These are phyloP conservation scores for Poronia punctata DNA, from an alignment of 495 filamentous ascomycete species.

Conservation along the genomic window DNA sequence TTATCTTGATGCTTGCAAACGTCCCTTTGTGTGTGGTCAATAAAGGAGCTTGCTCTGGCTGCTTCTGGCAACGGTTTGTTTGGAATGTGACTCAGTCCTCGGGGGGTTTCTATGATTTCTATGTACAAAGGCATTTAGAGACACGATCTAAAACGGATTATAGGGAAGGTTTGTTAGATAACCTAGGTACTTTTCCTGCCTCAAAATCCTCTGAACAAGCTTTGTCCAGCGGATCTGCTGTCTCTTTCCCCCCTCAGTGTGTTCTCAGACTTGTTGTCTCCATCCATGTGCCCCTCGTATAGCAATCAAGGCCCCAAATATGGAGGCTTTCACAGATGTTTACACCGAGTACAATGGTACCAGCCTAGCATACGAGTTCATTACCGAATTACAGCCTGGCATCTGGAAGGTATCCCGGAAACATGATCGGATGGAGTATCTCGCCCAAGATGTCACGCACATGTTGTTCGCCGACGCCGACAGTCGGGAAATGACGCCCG, in stretches of 20 bases:
- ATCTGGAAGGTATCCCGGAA: slow-evolving; percentile 19
- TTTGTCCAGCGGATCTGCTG: slow-evolving; percentile 2
- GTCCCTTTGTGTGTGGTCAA: slow-evolving; percentile 1
- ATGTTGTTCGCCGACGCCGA: slow-evolving; percentile 3
- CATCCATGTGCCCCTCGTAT: background rate
- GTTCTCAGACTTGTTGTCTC: background rate
- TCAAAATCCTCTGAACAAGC: background rate
- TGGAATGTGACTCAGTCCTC: slow-evolving; percentile 16
- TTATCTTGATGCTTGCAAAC: background rate
- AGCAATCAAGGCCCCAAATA: background rate
- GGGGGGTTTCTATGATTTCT: slow-evolving; percentile 3
- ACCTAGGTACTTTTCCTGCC: too few relatives aligned
- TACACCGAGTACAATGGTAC: slow-evolving; percentile 7
- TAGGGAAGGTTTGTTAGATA: background rate
- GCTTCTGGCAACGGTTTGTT: slow-evolving; percentile 14
- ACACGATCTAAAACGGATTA: background rate
- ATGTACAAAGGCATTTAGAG: slow-evolving; percentile 22
- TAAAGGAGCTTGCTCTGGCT: slow-evolving; percentile 1
- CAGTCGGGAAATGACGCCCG: background rate
- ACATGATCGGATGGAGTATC: slow-evolving; percentile 12
- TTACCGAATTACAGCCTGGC: slow-evolving; percentile 11
- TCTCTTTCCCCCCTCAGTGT: background rate
- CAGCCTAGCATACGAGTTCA: slow-evolving; percentile 14
- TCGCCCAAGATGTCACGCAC: slow-evolving; percentile 22
- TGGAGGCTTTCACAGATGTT: slow-evolving; percentile 3